A percentile compares a stretch with the other conserved stretches of the same genome.
Evolutionary conservation across 345 rosid species (phyloP).

Genomic region (Gossypium longicalyx): DNA sequence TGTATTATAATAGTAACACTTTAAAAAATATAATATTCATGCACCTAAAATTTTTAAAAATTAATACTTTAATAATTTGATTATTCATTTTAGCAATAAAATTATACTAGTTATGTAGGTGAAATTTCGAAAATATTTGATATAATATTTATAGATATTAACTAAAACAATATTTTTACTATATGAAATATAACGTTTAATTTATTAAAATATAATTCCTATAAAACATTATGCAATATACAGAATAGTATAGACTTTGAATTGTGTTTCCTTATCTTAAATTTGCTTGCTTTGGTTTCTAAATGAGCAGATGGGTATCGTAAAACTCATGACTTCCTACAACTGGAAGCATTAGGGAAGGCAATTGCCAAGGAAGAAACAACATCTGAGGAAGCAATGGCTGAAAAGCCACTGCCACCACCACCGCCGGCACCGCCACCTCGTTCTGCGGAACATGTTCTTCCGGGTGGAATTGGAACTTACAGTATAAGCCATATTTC

Average conservation of each 20-base stretch:
- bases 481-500: constrained; percentile 75
- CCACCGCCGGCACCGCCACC: constrained; percentile 47
- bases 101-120: too few relatives aligned
- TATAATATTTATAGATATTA: too few relatives aligned
- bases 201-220: too few relatives aligned
- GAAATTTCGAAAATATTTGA: too few relatives aligned
- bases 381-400: constrained; percentile 28
- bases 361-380: constrained; percentile 48
- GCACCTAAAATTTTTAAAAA: too few relatives aligned
- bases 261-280: neutral
- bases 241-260: neutral
- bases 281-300: constrained; percentile 10
- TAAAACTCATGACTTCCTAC: constrained; percentile 84
- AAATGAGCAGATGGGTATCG: constrained; percentile 44
- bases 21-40: too few relatives aligned
- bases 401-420: constrained; percentile 58
- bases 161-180: too few relatives aligned
- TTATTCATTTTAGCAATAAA: too few relatives aligned
- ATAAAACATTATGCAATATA: neutral
- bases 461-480: constrained; percentile 94
- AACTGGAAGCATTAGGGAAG: constrained; percentile 50
- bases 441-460: constrained; percentile 52
- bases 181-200: too few relatives aligned
- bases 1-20: too few relatives aligned
- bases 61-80: too few relatives aligned